These are phyloP conservation scores for Dipteronia sinensis DNA, from an alignment of 345 rosid genomes.

Conservation along the genomic window DNA sequence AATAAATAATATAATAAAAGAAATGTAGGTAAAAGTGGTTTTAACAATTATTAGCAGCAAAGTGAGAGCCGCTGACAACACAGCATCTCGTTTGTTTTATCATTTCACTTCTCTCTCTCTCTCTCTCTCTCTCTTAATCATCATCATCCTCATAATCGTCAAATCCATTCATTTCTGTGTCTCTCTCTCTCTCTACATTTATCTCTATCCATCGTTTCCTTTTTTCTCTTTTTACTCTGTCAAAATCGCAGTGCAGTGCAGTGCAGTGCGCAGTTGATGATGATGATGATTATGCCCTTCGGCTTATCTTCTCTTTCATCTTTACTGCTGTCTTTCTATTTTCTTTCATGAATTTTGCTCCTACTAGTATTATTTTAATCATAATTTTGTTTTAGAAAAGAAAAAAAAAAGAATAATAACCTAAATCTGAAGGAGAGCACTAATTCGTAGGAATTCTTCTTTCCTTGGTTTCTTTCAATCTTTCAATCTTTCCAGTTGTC, in stretches of 20 bases:
- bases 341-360: not conserved
- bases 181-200: constrained; percentile 35
- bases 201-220: constrained; percentile 19
- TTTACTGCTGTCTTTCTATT: constrained; percentile 27
- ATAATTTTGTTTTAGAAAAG: not conserved
- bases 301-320: constrained; percentile 27
- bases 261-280: constrained; percentile 24
- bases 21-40: constrained; percentile 41
- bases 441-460: constrained; percentile 29
- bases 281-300: constrained; percentile 42
- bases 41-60: constrained; percentile 84
- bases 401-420: constrained; percentile 12
- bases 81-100: constrained; percentile 63
- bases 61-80: constrained; percentile 77
- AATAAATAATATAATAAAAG: constrained; percentile 26
- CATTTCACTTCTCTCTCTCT: constrained; percentile 38
- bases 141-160: constrained; percentile 77
- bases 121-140: constrained; percentile 51
- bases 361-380: not conserved
- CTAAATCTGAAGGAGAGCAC: constrained; percentile 37
- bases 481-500: constrained; percentile 16
- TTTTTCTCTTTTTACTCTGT: constrained; percentile 27
- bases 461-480: constrained; percentile 21
- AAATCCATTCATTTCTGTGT: constrained; percentile 39
- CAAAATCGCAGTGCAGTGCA: constrained; percentile 31